Conservation (phyloP, 495 filamentous ascomycete genomes). For the Clohesyomyces aquaticus region DNA sequence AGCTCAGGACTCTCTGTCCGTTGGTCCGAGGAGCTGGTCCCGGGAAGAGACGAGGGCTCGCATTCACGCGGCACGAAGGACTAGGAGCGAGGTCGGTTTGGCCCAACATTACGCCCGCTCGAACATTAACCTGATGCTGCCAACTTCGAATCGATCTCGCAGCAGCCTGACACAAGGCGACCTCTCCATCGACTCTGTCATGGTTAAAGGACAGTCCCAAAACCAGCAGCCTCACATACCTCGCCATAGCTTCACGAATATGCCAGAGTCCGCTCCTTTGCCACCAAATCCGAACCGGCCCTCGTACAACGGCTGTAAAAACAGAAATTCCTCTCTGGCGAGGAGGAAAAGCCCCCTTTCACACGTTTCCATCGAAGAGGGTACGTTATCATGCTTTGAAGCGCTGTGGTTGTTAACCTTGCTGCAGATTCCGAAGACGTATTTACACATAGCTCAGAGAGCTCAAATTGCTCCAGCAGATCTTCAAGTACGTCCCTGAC, state of each 20-base stretch:
- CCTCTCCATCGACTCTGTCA: slow-evolving; percentile 16
- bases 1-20: slow-evolving; percentile 56
- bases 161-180: slow-evolving; percentile 13
- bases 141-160: not conserved
- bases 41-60: slow-evolving; percentile 23
- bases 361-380: slow-evolving; percentile 1
- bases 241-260: not conserved
- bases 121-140: not conserved
- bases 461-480: slow-evolving; percentile 7
- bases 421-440: not conserved
- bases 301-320: not conserved
- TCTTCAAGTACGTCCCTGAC: slow-evolving; percentile 14
- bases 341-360: slow-evolving; percentile 20
- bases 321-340: not conserved
- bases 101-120: not conserved
- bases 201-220: slow-evolving; percentile 10
- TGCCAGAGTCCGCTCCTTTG: not conserved
- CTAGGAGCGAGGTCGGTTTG: slow-evolving; percentile 28
- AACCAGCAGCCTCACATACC: not conserved
- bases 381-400: not conserved
- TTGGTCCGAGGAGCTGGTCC: slow-evolving; percentile 55
- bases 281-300: not conserved
- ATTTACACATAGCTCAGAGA: slow-evolving; percentile 8
- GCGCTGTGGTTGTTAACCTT: not conserved
- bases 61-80: slow-evolving; percentile 32